Conservation (phyloP, 805 yeast genomes). For the Isabelozyma pseudorhagii region DNA sequence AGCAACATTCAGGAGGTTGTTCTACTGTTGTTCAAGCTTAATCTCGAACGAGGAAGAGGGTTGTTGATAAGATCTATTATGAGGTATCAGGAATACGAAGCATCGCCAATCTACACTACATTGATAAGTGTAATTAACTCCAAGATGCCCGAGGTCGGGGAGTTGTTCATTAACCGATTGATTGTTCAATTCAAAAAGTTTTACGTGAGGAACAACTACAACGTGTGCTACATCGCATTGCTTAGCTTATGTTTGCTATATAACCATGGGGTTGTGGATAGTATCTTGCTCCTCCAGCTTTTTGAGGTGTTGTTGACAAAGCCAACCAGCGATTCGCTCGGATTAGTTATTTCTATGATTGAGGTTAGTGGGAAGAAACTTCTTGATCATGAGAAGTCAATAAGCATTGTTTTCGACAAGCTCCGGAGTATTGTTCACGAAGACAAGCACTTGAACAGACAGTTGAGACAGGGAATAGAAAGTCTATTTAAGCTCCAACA, state of each 20-base stretch:
- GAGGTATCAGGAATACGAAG: constrained; percentile 44
- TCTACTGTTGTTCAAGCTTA: constrained; percentile 50
- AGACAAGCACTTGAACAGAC: constrained; percentile 31
- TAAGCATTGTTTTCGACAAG: constrained; percentile 53
- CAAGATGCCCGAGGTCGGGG: constrained; percentile 68
- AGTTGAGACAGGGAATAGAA: constrained; percentile 47
- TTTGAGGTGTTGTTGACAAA: constrained; percentile 31
- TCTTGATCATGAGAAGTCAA: constrained; percentile 36
- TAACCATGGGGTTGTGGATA: constrained; percentile 52
- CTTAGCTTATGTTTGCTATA: constrained; percentile 59
- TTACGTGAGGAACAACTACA: constrained; percentile 45
- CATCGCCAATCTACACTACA: constrained; percentile 51
- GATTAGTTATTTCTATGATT: constrained; percentile 50
- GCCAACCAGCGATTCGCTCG: constrained; percentile 54
- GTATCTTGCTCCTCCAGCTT: constrained; percentile 30
- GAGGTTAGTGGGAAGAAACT: constrained; percentile 52
- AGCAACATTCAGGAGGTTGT: constrained; percentile 48
- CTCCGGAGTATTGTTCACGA: constrained; percentile 61
- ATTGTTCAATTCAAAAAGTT: constrained; percentile 57
- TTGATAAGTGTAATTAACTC: constrained; percentile 60
- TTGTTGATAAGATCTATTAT: constrained; percentile 55
- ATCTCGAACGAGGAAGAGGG: constrained; percentile 62
- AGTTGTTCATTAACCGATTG: constrained; percentile 49
- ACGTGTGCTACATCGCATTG: constrained; percentile 36
- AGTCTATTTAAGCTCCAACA: constrained; percentile 50